Base-by-base conservation (phyloP, 805 yeast genomes). In the Priceomyces haplophilus region DNA sequence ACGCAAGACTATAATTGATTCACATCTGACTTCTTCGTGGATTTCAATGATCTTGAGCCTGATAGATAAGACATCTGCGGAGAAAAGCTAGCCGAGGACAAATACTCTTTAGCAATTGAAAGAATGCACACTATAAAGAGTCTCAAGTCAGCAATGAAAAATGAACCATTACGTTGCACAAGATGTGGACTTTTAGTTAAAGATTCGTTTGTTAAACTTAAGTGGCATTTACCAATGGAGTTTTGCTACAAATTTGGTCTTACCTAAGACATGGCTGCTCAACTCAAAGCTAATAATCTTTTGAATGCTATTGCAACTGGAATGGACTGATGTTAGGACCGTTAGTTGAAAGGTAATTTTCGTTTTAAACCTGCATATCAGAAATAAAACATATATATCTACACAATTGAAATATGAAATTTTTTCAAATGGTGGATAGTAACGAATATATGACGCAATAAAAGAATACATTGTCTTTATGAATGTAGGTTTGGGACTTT, bases 1-100 rank as follows among this genome's bases (percentile, higher is more conserved):
- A 80, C 89, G 0, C 67, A 64, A 38, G 95, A 87, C 59, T 86
- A 79, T 59, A 82, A 82, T 54, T 81, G 89, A 3, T 87, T 87
- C 62, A 80, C 70, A 16, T 78, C 89, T 0, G 51, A 53, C 0
- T 87, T 87, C 55, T 85, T 86, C 44, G 78, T 85, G 1, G 63
- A 65, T 0, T 78, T 82, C 56, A 72, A 69, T 1, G 67, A 65
- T 13, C 58, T 84, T 15, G 47, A 54, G 23, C 66, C 64, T 16
- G 23, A 5, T 11, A 25, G 13, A 7, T 30, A 21, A 4, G 24
- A 24, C 4, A 7, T 13, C 15, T n/a, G 16, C 11, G 32, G 20
- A 7, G 21, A 16, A n/a, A 6, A 17, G 12, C 15, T 11, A 24
- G 8, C n/a, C 15, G 15, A 3, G 3, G 38, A 29, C 19, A 7